These are phyloP conservation scores for Chytriomyces sp. DNA, from an alignment of 192 early-diverging fungal species.

Conservation along the genomic window DNA sequence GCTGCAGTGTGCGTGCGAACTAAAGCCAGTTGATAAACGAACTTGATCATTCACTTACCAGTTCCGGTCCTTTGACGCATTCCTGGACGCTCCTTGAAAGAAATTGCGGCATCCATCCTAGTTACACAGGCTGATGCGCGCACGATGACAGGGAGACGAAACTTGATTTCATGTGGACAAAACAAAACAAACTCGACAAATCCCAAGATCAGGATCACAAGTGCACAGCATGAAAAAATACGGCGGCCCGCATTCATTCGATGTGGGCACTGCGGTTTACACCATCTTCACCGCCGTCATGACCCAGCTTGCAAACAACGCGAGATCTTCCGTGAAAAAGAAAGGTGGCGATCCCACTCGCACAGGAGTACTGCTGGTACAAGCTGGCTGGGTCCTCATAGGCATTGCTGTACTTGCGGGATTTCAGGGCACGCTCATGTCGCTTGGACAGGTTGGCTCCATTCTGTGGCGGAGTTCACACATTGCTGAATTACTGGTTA, in stretches of 20 bases:
- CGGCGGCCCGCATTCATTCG: conserved; percentile 47
- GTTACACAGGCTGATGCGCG: conserved; percentile 69
- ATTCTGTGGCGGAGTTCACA: background rate
- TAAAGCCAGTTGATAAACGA: background rate
- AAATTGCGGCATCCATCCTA: conserved; percentile 60
- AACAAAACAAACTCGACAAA: conserved; percentile 65
- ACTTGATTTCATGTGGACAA: conserved; percentile 47
- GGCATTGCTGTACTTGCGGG: conserved; percentile 15
- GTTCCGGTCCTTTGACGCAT: conserved; percentile 53
- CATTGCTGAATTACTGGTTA: background rate
- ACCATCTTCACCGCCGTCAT: conserved; percentile 4
- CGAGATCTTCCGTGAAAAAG: conserved; percentile 12
- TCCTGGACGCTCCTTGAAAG: conserved; percentile 54
- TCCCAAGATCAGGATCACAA: conserved; percentile 60
- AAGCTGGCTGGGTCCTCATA: background rate
- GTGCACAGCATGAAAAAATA: conserved; percentile 58
- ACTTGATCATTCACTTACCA: conserved; percentile 56
- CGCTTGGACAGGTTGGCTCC: conserved; percentile 15
- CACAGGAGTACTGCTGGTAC: conserved; percentile 7
- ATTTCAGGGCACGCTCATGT: conserved; percentile 18
- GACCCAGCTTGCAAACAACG: conserved; percentile 5
- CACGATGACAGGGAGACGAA: conserved; percentile 48
- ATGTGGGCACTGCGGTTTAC: conserved; percentile 18
- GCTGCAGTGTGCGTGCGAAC: background rate
- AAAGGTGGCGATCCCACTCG: conserved; percentile 16